Conservation (phyloP, 257 asterid species). For the Solanum arcanum region DNA sequence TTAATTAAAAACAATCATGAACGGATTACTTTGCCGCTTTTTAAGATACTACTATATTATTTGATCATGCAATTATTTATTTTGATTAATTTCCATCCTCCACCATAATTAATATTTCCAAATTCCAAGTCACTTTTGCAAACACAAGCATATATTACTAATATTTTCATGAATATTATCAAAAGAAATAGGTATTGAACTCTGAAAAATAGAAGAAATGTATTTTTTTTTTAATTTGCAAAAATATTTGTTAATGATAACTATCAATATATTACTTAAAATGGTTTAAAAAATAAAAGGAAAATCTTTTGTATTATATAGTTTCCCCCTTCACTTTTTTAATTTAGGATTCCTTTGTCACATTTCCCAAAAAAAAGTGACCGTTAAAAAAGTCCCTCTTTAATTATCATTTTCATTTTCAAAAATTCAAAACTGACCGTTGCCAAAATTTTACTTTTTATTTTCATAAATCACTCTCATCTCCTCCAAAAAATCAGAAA, state of each 20-base stretch:
- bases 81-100: background rate
- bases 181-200: background rate
- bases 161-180: background rate
- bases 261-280: background rate
- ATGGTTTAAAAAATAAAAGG: background rate
- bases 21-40: background rate
- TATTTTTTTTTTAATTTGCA: too few relatives aligned
- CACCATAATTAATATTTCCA: background rate
- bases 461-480: constrained; percentile 7
- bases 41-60: background rate
- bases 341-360: background rate
- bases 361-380: constrained; percentile 2
- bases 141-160: background rate
- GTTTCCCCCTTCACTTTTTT: background rate
- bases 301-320: background rate
- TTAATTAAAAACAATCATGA: background rate
- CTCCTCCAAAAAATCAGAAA: background rate
- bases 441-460: constrained; percentile 19
- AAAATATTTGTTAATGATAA: too few relatives aligned
- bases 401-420: constrained; percentile 14
- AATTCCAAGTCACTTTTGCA: background rate
- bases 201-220: background rate
- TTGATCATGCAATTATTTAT: background rate
- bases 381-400: constrained; percentile 29
- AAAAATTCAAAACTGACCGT: constrained; percentile 71